Base-by-base conservation (phyloP, 78 protist genomes). In the Anaeramoeba flamelloides region DNA sequence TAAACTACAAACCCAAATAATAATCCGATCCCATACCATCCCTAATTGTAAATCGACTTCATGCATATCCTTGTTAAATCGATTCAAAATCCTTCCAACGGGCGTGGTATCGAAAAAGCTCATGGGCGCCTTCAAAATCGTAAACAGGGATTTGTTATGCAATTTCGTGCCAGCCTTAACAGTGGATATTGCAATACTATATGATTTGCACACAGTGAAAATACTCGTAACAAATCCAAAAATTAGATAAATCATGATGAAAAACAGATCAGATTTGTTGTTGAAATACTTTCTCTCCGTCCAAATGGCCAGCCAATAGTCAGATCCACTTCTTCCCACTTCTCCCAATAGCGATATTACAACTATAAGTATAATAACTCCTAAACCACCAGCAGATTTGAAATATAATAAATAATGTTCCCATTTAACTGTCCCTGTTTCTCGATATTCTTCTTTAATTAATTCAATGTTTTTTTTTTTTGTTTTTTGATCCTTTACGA, bases 41-140 rank as follows among this genome's bases (percentile, higher is more conserved):
- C n/a, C n/a, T n/a, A n/a, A n/a, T n/a, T n/a, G n/a, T n/a, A n/a
- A n/a, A 53, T 53, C 69, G 17, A 53, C 17, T 26, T 53, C 8
- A 8, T 26, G 8, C 8, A 53, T 53, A 53, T 81, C 89, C 22
- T 39, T 38, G 32, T 90, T 74, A 89, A 97, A 97, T 38, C 99
- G 90, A 86, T 93, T 94, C 75, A 94, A 38, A 36, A 97, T 86
- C 40, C 99, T 88, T 12, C 99, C 99, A 0, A 86, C n/a, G 8
- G 81, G 69, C 2, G 69, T 8, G 80, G 64, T 3, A 38, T 8
- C 53, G 3, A 41, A 41, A 32, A 41, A 78, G 32, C 12, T 0
- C 53, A 79, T 39, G 3, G 89, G 84, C 22, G 86, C 53, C 41
- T 31, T 2, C 36, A 75, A 1, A 30, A 82, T 41, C 53, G 26